These are phyloP conservation scores for Penicillium lividum DNA, from an alignment of 495 filamentous ascomycete genomes.

Conservation along the genomic window DNA sequence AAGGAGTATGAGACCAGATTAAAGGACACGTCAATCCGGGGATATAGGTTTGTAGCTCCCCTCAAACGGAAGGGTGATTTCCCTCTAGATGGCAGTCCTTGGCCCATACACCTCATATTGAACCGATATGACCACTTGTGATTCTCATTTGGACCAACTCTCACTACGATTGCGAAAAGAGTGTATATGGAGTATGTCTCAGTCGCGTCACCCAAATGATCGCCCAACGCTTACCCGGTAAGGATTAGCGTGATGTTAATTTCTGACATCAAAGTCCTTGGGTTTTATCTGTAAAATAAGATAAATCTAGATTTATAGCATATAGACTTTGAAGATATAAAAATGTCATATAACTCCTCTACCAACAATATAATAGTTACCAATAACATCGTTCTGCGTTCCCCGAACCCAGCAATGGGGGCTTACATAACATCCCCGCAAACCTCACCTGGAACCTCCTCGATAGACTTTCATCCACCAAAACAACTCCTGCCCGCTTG, in stretches of 20 bases:
- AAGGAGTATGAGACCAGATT: neutral
- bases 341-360: too few relatives aligned
- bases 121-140: neutral
- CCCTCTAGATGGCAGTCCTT: too few relatives aligned
- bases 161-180: neutral
- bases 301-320: too few relatives aligned
- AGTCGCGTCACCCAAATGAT: neutral
- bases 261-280: too few relatives aligned
- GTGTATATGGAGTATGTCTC: neutral
- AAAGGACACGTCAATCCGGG: conserved; percentile 23
- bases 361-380: too few relatives aligned
- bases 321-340: too few relatives aligned
- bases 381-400: neutral
- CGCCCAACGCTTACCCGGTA: too few relatives aligned
- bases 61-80: too few relatives aligned
- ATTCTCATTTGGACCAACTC: neutral
- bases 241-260: too few relatives aligned
- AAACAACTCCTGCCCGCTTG: neutral
- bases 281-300: too few relatives aligned
- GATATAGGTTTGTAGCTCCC: conserved; percentile 4
- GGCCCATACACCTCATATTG: too few relatives aligned
- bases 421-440: conserved; percentile 7
- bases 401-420: neutral
- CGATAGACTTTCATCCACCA: neutral
- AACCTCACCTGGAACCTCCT: neutral